Evolutionary conservation across 2,329 filamentous ascomycete genomes (phyloP), one percentile per base, ranked within the genome.

Genomic region (Huntiella omanensis): DNA sequence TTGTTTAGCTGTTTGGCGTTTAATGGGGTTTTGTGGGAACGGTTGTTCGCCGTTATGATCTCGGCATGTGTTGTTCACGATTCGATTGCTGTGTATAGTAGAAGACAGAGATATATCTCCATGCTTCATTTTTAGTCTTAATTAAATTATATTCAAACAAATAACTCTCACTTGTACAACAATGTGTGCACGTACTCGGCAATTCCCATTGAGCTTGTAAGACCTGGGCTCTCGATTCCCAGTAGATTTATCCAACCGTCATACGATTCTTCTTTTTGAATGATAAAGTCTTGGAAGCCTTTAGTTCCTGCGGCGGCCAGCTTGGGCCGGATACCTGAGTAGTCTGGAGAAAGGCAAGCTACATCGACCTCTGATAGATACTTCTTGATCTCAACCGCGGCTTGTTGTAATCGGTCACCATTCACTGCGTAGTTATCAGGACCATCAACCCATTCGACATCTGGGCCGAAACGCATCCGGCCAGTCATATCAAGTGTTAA

Each of bases 271-370:
- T 94, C 87, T 54, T 71, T 74, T 50, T 69, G 62, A 40, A 98
- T 80, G 12, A 83, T 68, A 58, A 98, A 96, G 59, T 98, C 91
- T 51, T 80, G 69, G 56, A 93, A 93, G 0, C 73, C 77, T 51
- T 73, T 72, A 0, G 76, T 75, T 7, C 73, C 66, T 33, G 65
- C 67, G 7, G 59, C 59, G 1, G 66, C 73, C 52, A 96, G 60
- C 66, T 98, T 98, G 1, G 91, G 88, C 52, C 91, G 66, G 32
- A 98, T 88, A 0, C 91, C 91, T 12, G 84, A 84, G 58, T 96
- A 98, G 61, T 95, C 88, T 2, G 88, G 70, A 35, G 66, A 65
- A 19, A 98, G 69, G 0, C 74, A 74, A 0, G 63, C 62, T 12
- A 65, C 65, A 50, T 91, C 75, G 2, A 98, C 65, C 1, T 64